These are phyloP conservation scores for Aspergillus brunneoviolaceus DNA, from an alignment of 2,329 filamentous ascomycete genomes.

Conservation along the genomic window DNA sequence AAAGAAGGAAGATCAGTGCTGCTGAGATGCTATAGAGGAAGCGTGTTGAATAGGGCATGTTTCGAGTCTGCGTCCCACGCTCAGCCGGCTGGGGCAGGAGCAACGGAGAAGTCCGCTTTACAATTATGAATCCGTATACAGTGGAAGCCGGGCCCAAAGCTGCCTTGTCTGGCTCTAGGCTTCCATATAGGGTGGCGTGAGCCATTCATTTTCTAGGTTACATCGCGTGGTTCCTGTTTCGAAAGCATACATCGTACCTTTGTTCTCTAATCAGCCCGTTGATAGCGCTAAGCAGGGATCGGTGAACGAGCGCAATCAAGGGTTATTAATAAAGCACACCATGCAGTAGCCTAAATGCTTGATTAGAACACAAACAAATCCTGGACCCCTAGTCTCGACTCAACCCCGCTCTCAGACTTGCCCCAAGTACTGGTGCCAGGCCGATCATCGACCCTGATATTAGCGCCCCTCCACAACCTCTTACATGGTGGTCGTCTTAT, in stretches of 20 bases:
- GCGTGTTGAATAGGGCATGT: not conserved
- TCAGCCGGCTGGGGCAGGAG: not conserved
- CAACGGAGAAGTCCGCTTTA: not conserved
- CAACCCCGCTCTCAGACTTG: not conserved
- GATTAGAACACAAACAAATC: not conserved
- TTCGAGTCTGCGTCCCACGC: not conserved
- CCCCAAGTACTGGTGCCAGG: not conserved
- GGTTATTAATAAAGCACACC: not conserved
- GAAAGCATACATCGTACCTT: not conserved
- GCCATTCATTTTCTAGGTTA: not conserved
- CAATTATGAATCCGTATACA: too few relatives aligned
- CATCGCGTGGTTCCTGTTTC: not conserved
- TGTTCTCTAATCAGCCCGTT: not conserved
- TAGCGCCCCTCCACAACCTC: not conserved
- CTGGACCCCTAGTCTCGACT: not conserved
- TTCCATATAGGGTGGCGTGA: not conserved
- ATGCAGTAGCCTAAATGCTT: not conserved
- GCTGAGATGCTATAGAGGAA: not conserved
- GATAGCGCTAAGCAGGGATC: slow-evolving; percentile 1
- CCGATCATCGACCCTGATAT: not conserved
- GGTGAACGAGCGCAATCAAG: not conserved
- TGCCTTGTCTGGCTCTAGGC: not conserved
- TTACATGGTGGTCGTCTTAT: not conserved
- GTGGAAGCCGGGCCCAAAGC: too few relatives aligned
- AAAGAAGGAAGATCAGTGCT: not conserved